These are phyloP conservation scores for Haematococcus lacustris DNA, from an alignment of 139 green algal genomes.

Conservation along the genomic window DNA sequence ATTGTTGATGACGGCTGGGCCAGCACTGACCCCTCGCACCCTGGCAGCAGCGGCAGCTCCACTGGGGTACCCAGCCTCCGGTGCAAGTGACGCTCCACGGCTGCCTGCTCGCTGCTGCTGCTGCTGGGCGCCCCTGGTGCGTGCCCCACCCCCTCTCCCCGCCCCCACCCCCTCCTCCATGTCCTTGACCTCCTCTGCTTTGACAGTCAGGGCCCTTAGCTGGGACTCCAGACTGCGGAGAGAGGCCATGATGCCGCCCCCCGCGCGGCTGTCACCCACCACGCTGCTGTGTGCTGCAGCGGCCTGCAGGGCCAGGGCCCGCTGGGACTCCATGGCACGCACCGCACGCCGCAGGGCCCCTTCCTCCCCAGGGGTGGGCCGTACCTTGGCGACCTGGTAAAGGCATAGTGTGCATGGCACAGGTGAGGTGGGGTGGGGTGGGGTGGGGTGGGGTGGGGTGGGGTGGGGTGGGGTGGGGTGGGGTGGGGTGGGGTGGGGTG, in stretches of 20 bases:
- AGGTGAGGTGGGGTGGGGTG: not conserved
- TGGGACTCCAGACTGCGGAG: conserved; percentile 21
- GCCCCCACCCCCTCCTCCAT: not conserved
- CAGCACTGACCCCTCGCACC: no score
- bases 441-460: no score
- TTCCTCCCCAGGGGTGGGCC: conserved; percentile 12
- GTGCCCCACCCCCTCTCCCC: no score
- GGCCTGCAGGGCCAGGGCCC: conserved; percentile 20
- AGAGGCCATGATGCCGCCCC: not conserved
- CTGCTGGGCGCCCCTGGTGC: no score
- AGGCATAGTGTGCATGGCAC: not conserved
- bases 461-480: no score
- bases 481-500: no score
- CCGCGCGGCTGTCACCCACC: not conserved
- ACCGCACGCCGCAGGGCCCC: conserved; percentile 7
- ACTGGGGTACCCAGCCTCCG: no score
- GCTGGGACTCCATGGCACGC: conserved; percentile 21
- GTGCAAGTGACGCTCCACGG: no score
- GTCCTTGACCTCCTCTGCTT: not conserved
- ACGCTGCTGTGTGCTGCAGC: not conserved
- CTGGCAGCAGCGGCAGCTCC: no score
- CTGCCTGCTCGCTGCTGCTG: no score
- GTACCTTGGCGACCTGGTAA: conserved; percentile 20
- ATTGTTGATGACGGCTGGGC: no score
- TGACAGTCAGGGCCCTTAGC: conserved; percentile 13